These are phyloP conservation scores for Mucuna pruriens DNA, from an alignment of 306 rosid genomes.

Conservation along the genomic window DNA sequence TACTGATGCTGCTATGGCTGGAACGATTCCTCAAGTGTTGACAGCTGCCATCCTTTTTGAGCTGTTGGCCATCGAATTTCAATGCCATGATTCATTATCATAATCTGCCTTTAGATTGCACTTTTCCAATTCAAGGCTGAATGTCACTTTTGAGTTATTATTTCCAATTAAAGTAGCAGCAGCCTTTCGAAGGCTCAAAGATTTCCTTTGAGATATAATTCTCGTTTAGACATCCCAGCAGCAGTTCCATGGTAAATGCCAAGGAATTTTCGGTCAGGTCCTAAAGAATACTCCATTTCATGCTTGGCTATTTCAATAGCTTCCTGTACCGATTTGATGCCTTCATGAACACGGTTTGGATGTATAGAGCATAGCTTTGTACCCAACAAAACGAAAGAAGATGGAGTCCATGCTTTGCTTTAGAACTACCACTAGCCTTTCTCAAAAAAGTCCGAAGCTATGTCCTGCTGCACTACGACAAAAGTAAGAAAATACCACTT, in stretches of 20 bases:
- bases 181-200: constrained; percentile 58
- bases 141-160: no score
- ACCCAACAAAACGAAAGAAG: constrained; percentile 66
- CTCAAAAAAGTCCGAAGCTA: constrained; percentile 71
- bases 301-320: constrained; percentile 54
- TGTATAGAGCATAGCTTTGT: constrained; percentile 74
- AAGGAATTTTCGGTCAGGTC: constrained; percentile 63
- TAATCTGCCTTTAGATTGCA: constrained; percentile 70
- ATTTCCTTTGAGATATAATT: constrained; percentile 56
- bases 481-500: constrained; percentile 87
- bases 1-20: no score
- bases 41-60: constrained; percentile 68
- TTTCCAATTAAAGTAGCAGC: constrained; percentile 52
- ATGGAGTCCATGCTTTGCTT: constrained; percentile 57
- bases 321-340: constrained; percentile 56
- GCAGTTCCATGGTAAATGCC: constrained; percentile 77
- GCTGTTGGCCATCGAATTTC: constrained; percentile 65
- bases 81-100: constrained; percentile 54
- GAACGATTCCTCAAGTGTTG: no score
- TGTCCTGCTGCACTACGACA: constrained; percentile 78
- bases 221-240: constrained; percentile 71
- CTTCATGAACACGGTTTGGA: constrained; percentile 56
- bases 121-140: constrained; percentile 73
- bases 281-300: constrained; percentile 56
- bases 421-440: constrained; percentile 75